These are phyloP conservation scores for Pleurotus pulmonarius DNA, from an alignment of 768 basidiomycete genomes.

Conservation along the genomic window DNA sequence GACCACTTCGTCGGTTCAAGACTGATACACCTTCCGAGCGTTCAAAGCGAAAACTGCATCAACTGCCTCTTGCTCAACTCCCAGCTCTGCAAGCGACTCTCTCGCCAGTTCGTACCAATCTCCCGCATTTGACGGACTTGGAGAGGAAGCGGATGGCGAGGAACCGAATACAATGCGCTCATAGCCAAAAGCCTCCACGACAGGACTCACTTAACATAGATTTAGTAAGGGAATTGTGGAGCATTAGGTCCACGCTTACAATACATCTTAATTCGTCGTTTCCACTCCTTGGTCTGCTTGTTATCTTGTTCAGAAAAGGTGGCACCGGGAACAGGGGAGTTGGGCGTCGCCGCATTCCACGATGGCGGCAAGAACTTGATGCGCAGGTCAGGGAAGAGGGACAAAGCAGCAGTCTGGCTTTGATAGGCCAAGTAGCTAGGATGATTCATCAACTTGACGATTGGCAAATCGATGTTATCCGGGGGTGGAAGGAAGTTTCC, in stretches of 20 bases:
- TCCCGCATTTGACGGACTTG: slow-evolving; percentile 44
- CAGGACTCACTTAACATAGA: slow-evolving; percentile 60
- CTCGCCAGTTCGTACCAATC: slow-evolving; percentile 83
- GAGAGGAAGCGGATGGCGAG: slow-evolving; percentile 54
- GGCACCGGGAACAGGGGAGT: slow-evolving; percentile 34
- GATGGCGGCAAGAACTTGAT: slow-evolving; percentile 76
- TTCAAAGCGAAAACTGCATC: slow-evolving; percentile 67
- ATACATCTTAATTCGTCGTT: slow-evolving; percentile 80
- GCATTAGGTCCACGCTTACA: slow-evolving; percentile 43
- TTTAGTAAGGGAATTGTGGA: background rate
- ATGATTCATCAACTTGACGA: slow-evolving; percentile 78
- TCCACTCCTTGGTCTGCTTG: slow-evolving; percentile 62
- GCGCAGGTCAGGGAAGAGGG: slow-evolving; percentile 66
- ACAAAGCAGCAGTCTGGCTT: slow-evolving; percentile 65
- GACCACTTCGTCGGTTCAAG: background rate
- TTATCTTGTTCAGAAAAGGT: background rate
- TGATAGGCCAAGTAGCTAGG: slow-evolving; percentile 73
- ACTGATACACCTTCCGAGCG: slow-evolving; percentile 44
- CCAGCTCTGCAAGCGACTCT: slow-evolving; percentile 76
- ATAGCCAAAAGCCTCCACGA: slow-evolving; percentile 82
- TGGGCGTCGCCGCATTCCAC: slow-evolving; percentile 58
- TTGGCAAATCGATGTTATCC: slow-evolving; percentile 63
- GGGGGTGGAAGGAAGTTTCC: slow-evolving; percentile 82
- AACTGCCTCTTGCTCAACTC: slow-evolving; percentile 71
- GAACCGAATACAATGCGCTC: slow-evolving; percentile 82